A percentile compares a stretch with the other conserved stretches of the same genome.
Evolutionary conservation across 805 yeast species (phyloP).

Genomic region (Vanderwaltozyma tropicalis): DNA sequence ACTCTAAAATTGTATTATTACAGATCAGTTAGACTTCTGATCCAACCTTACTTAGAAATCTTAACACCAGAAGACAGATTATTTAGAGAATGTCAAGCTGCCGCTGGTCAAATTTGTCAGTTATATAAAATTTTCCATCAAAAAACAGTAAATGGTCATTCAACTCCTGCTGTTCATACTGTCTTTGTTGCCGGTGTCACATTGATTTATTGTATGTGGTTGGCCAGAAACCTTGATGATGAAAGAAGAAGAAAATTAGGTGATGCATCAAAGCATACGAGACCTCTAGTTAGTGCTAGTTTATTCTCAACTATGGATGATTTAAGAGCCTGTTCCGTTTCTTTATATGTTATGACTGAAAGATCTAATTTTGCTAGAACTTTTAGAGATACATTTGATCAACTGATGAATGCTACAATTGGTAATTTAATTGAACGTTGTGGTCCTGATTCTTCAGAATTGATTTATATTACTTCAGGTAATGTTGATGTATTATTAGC

Average conservation of each 20-base stretch:
- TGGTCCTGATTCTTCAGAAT: conserved; percentile 52
- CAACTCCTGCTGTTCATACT: conserved; percentile 57
- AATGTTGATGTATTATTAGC: conserved; percentile 1
- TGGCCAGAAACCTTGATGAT: conserved; percentile 52
- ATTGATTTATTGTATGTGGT: conserved; percentile 54
- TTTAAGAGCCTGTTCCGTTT: conserved; percentile 53
- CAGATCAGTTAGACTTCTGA: conserved; percentile 46
- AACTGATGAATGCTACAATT: conserved; percentile 52
- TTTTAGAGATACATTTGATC: conserved; percentile 60
- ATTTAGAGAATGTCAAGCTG: conserved; percentile 58
- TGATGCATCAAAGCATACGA: conserved; percentile 48
- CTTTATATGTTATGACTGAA: conserved; percentile 57
- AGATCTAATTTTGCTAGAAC: conserved; percentile 50
- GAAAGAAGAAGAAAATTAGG: conserved; percentile 44
- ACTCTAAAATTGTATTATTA: conserved; percentile 50
- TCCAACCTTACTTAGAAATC: conserved; percentile 55
- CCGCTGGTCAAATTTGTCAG: conserved; percentile 62
- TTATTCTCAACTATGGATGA: conserved; percentile 50
- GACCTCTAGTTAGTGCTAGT: conserved; percentile 46
- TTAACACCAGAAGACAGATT: conserved; percentile 50
- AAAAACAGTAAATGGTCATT: conserved; percentile 51
- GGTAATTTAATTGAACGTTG: conserved; percentile 52
- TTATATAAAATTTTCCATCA: conserved; percentile 53
- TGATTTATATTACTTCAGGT: conserved; percentile 29
- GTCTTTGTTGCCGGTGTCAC: conserved; percentile 64